Conservation (phyloP, 2,329 filamentous ascomycete genomes). For the Aspergillus sp. region DNA sequence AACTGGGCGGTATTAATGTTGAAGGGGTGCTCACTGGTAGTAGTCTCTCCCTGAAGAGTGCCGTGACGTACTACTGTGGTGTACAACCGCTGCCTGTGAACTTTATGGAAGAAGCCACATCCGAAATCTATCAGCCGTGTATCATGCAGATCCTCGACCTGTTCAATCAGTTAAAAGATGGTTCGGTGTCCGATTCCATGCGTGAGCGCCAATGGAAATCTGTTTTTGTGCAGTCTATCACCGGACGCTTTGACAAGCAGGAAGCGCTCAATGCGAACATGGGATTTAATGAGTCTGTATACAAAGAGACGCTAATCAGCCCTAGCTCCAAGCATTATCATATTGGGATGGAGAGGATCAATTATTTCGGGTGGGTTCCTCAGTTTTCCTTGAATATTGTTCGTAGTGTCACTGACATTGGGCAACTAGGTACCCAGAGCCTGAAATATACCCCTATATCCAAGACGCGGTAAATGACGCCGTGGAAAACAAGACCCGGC, state of each 20-base stretch:
- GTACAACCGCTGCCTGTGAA: slow-evolving; percentile 21
- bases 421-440: slow-evolving; percentile 24
- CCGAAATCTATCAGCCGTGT: slow-evolving; percentile 25
- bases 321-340: slow-evolving; percentile 25
- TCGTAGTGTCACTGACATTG: slow-evolving; percentile 2
- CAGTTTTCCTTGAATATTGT: not conserved
- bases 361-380: slow-evolving; percentile 36
- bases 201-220: slow-evolving; percentile 23
- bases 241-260: slow-evolving; percentile 23
- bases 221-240: slow-evolving; percentile 25
- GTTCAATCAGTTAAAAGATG: slow-evolving; percentile 20
- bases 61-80: slow-evolving; percentile 24
- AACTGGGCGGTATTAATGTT: slow-evolving; percentile 25
- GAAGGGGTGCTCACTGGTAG: slow-evolving; percentile 23
- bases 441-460: slow-evolving; percentile 31
- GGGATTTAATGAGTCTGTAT: slow-evolving; percentile 26
- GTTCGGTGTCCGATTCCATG: not conserved
- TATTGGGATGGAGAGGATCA: slow-evolving; percentile 23
- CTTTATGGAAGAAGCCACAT: slow-evolving; percentile 22
- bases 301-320: slow-evolving; percentile 22
- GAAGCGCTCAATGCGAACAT: slow-evolving; percentile 24
- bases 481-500: slow-evolving; percentile 15
- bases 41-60: slow-evolving; percentile 26
- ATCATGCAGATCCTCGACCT: slow-evolving; percentile 24
- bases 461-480: slow-evolving; percentile 28